Base-by-base conservation (phyloP, 768 basidiomycete genomes). In the Infundibulicybe gibba region DNA sequence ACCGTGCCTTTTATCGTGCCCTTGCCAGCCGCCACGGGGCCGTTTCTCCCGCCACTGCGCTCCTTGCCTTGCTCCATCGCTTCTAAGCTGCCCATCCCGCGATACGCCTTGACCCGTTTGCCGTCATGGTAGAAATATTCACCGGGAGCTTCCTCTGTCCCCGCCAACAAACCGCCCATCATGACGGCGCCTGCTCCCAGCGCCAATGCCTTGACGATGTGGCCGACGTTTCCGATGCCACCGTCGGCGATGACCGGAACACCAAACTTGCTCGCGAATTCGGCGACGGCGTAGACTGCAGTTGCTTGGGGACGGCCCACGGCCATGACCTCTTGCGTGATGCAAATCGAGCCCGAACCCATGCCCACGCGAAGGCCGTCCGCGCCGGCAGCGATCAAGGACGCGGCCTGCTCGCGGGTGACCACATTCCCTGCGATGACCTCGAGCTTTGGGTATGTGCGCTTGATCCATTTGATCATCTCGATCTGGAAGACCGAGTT, bases 111-210 rank as follows among this genome's bases (percentile, higher is more conserved):
- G 63, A 98, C 93, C 41, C 97, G 87, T 75, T 97, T 97, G 52
- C 97, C 97, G 53, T 97, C 94, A 61, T 98, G 94, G 70, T 95
- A 99, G 66, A 97, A 98, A 74, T 97, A 99, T 71, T 98, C 94
- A 56, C 97, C 97, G 0, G 97, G 97, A 0, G 94, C 92, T 66
- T 99, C 95, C 52, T 91, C 85, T 32, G 97, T 98, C 25, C 95
- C 95, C 2, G 97, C 97, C 20, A 99, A 75, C 41, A 98, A 68
- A 8, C 92, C 87, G 39, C 97, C 97, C 97, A 99, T 97, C 97
- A 98, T 98, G 44, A 98, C 94, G 3, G 93, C 94, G 17, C 87
- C 85, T 3, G 95, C 97, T 43, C 97, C 97, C 12, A 98, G 80
- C 1, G 94, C 75, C 40, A 98, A 73, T 3, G 97, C 97, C 72